Conservation (phyloP, 371 early-diverging fungal species). For the Mucor lusitanicus region DNA sequence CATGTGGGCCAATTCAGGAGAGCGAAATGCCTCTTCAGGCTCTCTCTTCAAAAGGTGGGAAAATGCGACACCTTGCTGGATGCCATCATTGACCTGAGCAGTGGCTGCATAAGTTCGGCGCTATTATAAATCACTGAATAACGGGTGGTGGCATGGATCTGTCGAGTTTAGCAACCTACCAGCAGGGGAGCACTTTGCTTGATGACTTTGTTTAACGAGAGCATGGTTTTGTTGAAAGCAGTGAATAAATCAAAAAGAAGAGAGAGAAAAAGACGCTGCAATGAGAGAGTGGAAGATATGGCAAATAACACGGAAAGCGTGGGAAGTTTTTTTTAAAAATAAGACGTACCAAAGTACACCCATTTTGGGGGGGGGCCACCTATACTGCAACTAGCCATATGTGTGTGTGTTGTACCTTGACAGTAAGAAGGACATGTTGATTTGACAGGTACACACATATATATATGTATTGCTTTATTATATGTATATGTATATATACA, state of each 20-base stretch:
- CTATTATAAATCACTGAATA: background rate
- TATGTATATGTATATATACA: background rate
- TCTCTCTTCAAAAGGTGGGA: slow-evolving; percentile 74
- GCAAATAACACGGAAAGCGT: slow-evolving; percentile 8
- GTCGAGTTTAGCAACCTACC: background rate
- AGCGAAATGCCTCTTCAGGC: slow-evolving; percentile 72
- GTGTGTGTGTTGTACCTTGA: background rate
- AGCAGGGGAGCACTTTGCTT: slow-evolving; percentile 3
- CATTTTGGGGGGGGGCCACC: no score
- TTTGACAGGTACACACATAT: background rate
- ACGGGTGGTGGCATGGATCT: background rate
- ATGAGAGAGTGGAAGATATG: background rate
- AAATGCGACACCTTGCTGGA: slow-evolving; percentile 76
- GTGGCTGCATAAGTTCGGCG: slow-evolving; percentile 36
- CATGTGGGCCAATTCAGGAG: slow-evolving; percentile 70
- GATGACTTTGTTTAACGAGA: slow-evolving; percentile 11
- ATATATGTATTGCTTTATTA: background rate
- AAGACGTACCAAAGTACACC: background rate
- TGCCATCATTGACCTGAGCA: slow-evolving; percentile 76
- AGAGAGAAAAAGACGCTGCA: no score
- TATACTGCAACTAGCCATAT: no score
- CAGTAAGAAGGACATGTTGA: background rate
- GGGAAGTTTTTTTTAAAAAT: background rate
- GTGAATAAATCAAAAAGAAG: background rate
- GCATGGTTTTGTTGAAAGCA: background rate